Percentiles rank a stretch among this genome's conserved stretches.
Conservation (phyloP, 495 filamentous ascomycete species). For the Antarctomyces pellizariae region DNA sequence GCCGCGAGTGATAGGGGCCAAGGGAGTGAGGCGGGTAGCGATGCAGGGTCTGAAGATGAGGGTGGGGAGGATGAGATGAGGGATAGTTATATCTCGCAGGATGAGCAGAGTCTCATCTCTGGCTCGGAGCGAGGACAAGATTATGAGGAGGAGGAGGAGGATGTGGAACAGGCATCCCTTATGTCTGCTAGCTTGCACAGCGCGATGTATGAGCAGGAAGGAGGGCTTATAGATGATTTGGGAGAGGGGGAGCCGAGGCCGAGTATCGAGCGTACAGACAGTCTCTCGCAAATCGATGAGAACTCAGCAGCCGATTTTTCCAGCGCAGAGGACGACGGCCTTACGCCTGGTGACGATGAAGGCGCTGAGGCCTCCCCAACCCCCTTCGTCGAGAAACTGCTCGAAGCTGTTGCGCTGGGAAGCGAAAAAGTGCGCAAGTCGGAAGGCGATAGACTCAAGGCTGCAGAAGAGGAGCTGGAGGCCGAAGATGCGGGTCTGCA, state of each 20-base stretch:
- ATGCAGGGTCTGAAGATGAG: slow-evolving; percentile 20
- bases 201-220: slow-evolving; percentile 11
- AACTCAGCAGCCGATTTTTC: too few relatives aligned
- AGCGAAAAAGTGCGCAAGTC: too few relatives aligned
- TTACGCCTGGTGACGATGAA: too few relatives aligned
- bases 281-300: too few relatives aligned
- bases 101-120: slow-evolving; percentile 17
- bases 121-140: slow-evolving; percentile 12
- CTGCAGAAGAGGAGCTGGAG: slow-evolving; percentile 17
- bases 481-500: slow-evolving; percentile 15
- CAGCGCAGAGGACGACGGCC: too few relatives aligned
- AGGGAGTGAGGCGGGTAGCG: slow-evolving; percentile 22
- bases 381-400: too few relatives aligned
- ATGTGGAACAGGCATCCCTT: slow-evolving; percentile 13
- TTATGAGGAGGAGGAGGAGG: slow-evolving; percentile 17
- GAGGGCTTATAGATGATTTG: slow-evolving; percentile 10
- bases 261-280: too few relatives aligned
- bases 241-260: too few relatives aligned
- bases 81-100: slow-evolving; percentile 35
- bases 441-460: too few relatives aligned
- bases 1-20: slow-evolving; percentile 20
- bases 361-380: too few relatives aligned
- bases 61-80: slow-evolving; percentile 27
- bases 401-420: too few relatives aligned
- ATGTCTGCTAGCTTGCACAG: too few relatives aligned